phyloP scores from a whole-genome alignment of 306 rosid genomes.

The Styphnolobium japonicum region DNA sequence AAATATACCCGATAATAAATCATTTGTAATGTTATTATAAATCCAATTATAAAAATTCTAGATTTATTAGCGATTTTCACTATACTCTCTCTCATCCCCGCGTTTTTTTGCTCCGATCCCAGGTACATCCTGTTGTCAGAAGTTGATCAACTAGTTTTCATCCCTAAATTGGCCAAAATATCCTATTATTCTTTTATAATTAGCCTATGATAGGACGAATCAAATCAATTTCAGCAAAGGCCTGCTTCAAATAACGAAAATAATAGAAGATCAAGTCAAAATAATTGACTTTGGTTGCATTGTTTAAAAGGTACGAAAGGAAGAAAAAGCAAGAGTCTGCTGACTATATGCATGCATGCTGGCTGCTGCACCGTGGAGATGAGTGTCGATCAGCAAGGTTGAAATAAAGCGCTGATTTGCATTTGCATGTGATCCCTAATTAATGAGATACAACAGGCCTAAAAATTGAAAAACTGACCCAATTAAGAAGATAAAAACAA shows the following conservation, averaged over 20 bases:
- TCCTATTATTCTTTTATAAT: too few species aligned
- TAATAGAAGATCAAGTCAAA: not conserved
- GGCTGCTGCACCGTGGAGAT: not conserved
- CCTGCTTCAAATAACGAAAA: not conserved
- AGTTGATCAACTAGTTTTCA: too few species aligned
- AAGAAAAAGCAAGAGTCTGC: not conserved
- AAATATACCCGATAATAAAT: too few species aligned
- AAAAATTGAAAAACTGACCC: not conserved
- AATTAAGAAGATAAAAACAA: not conserved
- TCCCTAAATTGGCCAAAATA: not conserved
- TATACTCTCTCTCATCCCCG: too few species aligned
- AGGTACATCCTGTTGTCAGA: too few species aligned
- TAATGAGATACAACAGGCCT: not conserved
- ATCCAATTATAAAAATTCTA: too few species aligned
- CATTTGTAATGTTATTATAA: too few species aligned
- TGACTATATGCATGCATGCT: not conserved
- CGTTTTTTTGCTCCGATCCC: too few species aligned
- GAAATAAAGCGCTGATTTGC: not conserved
- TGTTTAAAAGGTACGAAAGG: not conserved
- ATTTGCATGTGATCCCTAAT: slow-evolving; percentile 9
- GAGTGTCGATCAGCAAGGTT: not conserved
- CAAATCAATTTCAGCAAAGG: not conserved
- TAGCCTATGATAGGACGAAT: not conserved
- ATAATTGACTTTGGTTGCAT: not conserved
- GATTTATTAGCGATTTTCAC: too few species aligned